Base-by-base conservation (phyloP, 257 asterid species). In the Buddleja alternifolia region DNA sequence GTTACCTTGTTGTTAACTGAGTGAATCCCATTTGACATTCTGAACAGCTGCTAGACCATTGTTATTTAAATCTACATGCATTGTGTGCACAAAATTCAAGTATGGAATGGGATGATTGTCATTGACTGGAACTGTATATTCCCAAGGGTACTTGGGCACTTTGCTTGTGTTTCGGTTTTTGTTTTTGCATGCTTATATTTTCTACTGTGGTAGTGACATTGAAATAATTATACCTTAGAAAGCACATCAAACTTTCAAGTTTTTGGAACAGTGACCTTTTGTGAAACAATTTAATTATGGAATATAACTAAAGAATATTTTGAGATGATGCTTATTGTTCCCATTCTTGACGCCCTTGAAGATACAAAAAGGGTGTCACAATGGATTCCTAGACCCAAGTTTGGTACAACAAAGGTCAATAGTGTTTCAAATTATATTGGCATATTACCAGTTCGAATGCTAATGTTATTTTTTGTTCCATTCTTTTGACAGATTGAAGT, bases 401-500 rank as follows among this genome's bases (percentile, higher is more conserved):
- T 16, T 16, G 17, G 29, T 40, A 63, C 56, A 59, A 36, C 34
- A 34, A 47, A 55, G 8, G 58, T 66, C 32, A 37, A 67, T 14
- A 21, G 42, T 7, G 24, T 15, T 10, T 45, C 73, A 51, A 29
- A 15, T 10, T 52, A 41, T 64, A 8, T 57, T 23, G 15, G 15
- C 16, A 37, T 10, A 14, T 37, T 45, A 60, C 8, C 25, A 20
- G 66, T 19, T 50, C 56, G 32, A 24, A 20, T 63, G 47, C 56
- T 73, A 41, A 63, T 63, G 63, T 24, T 42, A 14, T 17, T 70
- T 65, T 14, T 23, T 45, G 7, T 67, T 70, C 67, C 50, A 52
- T 69, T 60, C 40, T 74, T 67, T 74, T 37, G 73, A 51, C 89
- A 93, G 99, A 60, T 94, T 17, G 99, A 90, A 78, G 90, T 77